Evolutionary conservation across 305 asterid genomes (phyloP), one percentile per base, ranked within the genome.

Genomic region (Ilex paraguariensis): DNA sequence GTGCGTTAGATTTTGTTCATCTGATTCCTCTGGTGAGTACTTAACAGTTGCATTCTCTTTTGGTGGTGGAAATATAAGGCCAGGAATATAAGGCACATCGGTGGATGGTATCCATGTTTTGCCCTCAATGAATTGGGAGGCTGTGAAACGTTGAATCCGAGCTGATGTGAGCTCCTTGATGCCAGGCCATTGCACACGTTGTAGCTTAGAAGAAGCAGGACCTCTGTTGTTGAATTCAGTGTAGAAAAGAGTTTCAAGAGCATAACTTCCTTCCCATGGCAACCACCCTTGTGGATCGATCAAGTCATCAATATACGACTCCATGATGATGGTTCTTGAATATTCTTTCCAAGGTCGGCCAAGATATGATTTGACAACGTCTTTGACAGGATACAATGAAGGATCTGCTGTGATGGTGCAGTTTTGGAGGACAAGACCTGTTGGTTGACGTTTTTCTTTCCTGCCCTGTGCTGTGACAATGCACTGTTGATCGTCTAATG

Each of bases 331-430:
- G 51, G 97, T 85, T 58, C 97, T 77, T 0, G 97, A 90, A 31
- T 31, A 90, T 61, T 84, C 82, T 58, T 87, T 90, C 97, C 96
- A 90, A 0, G 97, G 97, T 63, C 96, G 64, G 10, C 87, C 97
- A 0, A 90, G 82, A 64, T 79, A 90, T 1, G 95, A 68, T 56
- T 79, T 80, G 61, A 71, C n/a, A 36, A 63, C 52, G 64, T 60
- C 55, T 62, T 80, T 75, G 0, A 66, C 14, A 0, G 82, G 81
- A 6, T 61, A 63, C 3, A 73, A 77, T 10, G 60, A 87, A 0
- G 79, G 76, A 57, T 75, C 85, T 0, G 95, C 85, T 48, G 67
- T 61, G n/a, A 90, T 62, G 2, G 82, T 77, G 79, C 97, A 87
- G 72, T 90, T 90, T 39, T 90, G 97, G 44, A 90, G 50, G 7